Base-by-base conservation (phyloP, 2,329 filamentous ascomycete genomes). In the Periconia sp. region DNA sequence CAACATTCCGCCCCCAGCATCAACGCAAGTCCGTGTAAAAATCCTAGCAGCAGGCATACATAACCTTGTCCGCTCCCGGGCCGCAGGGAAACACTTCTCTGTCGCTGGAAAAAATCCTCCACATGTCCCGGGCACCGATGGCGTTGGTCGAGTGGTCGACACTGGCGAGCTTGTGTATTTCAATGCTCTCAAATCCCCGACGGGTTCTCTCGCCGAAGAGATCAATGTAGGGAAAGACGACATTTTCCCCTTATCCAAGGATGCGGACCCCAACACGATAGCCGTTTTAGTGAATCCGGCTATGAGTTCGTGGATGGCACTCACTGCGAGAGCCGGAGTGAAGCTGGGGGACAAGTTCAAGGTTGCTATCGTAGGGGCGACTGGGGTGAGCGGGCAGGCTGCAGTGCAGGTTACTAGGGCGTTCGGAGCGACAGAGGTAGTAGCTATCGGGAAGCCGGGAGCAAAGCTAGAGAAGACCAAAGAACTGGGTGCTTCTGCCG, bases 301-400 rank as follows among this genome's bases (percentile, higher is more conserved):
- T 18, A 74, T 81, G 70, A 77, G 74, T 39, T 75, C 73, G 28
- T 84, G 80, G 80, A 81, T 84, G 79, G 80, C 79, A 4, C 65
- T 84, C 24, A 71, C 66, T 16, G 67, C 73, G 26, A 72, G 80
- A 5, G 73, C 73, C 0, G 50, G 45, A 2, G 30, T 57, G 9
- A 51, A 65, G 5, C 61, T 78, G 3, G 69, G 71, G 2, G 32
- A 59, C 15, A 63, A 68, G 4, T 82, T 78, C 55, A 75, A 71
- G 4, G 75, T 77, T 4, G 66, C 81, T 11, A 74, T 83, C 30
- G 48, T 81, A 11, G 81, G 81, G 1, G 80, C 73, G 0, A 82
- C 80, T 0, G 78, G 75, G 13, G 74, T 75, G 0, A 79, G 77
- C 29, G 81, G 81, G 1, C 68, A 71, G 3, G 61, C 80, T 0